These are phyloP conservation scores for Crataegus laevigata DNA, from an alignment of 306 rosid genomes.

Conservation along the genomic window DNA sequence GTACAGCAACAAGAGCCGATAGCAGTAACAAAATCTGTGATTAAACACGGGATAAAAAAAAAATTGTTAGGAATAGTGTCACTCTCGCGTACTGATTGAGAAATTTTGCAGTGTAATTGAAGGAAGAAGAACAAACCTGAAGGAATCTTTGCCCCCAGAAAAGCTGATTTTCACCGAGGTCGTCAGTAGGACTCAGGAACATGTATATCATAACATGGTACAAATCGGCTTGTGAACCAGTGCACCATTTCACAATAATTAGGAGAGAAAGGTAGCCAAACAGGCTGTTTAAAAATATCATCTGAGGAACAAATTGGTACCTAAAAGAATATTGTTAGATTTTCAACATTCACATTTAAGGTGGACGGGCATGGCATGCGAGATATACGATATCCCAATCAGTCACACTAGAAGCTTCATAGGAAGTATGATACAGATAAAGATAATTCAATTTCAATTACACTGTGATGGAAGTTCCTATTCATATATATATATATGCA, in stretches of 20 bases:
- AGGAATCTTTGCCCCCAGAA: slow-evolving; percentile 62
- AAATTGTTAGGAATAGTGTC: neutral
- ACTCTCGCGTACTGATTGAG: neutral
- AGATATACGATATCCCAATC: neutral
- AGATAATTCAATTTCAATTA: neutral
- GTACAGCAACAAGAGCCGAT: slow-evolving; percentile 66
- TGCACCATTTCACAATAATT: slow-evolving; percentile 72
- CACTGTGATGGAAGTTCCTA: neutral
- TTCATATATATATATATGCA: neutral
- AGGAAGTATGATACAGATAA: too few relatives aligned
- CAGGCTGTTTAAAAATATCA: slow-evolving; percentile 73
- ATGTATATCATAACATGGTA: slow-evolving; percentile 82
- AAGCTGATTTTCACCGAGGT: slow-evolving; percentile 80
- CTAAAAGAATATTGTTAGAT: slow-evolving; percentile 29
- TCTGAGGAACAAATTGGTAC: slow-evolving; percentile 79
- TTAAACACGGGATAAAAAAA: neutral
- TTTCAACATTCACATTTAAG: neutral
- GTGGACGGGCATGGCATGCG: too few relatives aligned
- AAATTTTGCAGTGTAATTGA: neutral
- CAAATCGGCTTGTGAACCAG: slow-evolving; percentile 87
- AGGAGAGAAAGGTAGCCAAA: slow-evolving; percentile 83
- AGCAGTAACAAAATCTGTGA: slow-evolving; percentile 54
- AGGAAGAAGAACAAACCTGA: slow-evolving; percentile 42
- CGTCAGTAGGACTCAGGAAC: slow-evolving; percentile 82
- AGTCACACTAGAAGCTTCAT: neutral